Conservation (phyloP, 176 grass and related monocot genomes). For the Bolboschoenus planiculmis region DNA sequence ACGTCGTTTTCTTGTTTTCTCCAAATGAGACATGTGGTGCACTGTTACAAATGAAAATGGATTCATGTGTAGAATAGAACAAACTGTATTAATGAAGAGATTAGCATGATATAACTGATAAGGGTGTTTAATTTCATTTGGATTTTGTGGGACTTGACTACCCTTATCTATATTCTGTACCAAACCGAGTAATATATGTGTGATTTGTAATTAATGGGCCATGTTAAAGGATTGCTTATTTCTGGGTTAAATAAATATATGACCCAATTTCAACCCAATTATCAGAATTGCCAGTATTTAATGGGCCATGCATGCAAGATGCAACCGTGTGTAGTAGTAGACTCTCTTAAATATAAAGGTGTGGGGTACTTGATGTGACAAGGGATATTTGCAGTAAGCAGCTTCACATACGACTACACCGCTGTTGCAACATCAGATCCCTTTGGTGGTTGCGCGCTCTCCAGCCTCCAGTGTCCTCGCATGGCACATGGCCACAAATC, state of each 20-base stretch:
- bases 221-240: no score
- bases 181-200: not conserved
- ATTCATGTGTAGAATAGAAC: not conserved
- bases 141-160: not conserved
- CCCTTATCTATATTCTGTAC: not conserved
- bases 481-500: conserved; percentile 15
- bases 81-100: not conserved
- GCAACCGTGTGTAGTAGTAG: not conserved
- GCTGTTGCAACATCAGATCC: not conserved
- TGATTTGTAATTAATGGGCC: not conserved
- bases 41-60: not conserved
- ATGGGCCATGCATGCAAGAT: no score
- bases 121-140: not conserved
- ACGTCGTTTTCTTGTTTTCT: conserved; percentile 5
- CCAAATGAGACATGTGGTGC: not conserved
- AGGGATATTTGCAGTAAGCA: not conserved
- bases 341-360: not conserved
- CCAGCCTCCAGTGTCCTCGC: not conserved
- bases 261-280: not conserved
- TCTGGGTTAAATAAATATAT: not conserved
- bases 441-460: not conserved
- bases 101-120: not conserved
- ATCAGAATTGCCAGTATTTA: not conserved
- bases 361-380: not conserved
- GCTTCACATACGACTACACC: not conserved